These are phyloP conservation scores for Waitea zeae DNA, from an alignment of 1,284 basidiomycete species.

Conservation along the genomic window DNA sequence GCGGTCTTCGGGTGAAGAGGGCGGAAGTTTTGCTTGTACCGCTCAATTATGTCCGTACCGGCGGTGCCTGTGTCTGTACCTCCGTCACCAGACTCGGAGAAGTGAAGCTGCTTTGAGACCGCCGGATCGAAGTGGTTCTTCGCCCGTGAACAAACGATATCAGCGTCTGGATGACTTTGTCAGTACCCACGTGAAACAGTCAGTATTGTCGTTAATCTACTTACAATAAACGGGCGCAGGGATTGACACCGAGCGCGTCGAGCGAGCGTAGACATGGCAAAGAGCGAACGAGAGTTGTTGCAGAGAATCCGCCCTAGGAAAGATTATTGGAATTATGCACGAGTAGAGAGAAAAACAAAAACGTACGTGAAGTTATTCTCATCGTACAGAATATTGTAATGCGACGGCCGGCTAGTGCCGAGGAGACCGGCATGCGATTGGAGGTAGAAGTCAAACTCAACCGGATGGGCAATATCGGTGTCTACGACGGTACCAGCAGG, in stretches of 20 bases:
- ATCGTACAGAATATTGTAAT: constrained; percentile 49
- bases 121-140: constrained; percentile 69
- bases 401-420: constrained; percentile 34
- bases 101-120: too few relatives aligned
- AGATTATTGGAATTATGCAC: constrained; percentile 4
- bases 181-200: constrained; percentile 3
- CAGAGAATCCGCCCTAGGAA: constrained; percentile 38
- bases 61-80: too few relatives aligned
- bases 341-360: constrained; percentile 5
- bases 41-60: too few relatives aligned
- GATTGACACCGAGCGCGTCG: constrained; percentile 71
- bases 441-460: constrained; percentile 70
- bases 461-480: constrained; percentile 48
- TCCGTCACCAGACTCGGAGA: too few relatives aligned
- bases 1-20: too few relatives aligned
- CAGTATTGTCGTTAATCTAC: constrained; percentile 11
- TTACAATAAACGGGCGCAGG: constrained; percentile 72
- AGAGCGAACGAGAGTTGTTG: constrained; percentile 60
- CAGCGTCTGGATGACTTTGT: constrained; percentile 35
- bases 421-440: constrained; percentile 55
- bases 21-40: too few relatives aligned
- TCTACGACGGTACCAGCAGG: constrained; percentile 64
- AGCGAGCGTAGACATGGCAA: constrained; percentile 69
- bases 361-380: constrained; percentile 35
- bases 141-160: constrained; percentile 67